Evolutionary conservation across 176 grass and related monocot genomes (phyloP).

Genomic region (Miscanthus lutarioriparius): DNA sequence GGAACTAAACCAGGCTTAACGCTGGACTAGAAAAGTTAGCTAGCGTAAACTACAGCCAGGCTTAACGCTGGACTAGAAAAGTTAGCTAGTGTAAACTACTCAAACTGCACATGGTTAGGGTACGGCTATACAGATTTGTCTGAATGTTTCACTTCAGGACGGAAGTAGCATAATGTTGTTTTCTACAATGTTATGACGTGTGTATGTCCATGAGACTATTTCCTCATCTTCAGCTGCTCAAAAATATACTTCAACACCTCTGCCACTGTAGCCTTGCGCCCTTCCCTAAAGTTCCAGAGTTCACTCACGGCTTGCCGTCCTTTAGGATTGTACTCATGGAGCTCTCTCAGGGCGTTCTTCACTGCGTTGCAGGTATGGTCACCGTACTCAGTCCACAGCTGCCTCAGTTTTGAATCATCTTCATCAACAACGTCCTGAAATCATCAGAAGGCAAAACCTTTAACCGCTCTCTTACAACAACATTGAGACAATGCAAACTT

Average conservation of each 20-base stretch:
- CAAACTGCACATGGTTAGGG: neutral
- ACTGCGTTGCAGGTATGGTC: constrained; percentile 14
- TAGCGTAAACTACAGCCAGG: too few relatives aligned
- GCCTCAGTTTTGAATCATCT: constrained; percentile 41
- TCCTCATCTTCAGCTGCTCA: constrained; percentile 9
- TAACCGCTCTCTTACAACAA: neutral
- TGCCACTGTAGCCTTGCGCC: neutral
- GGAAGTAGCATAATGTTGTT: neutral
- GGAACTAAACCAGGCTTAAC: too few relatives aligned
- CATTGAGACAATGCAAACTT: constrained; percentile 13
- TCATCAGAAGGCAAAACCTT: neutral
- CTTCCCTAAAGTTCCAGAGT: constrained; percentile 29
- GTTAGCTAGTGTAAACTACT: neutral
- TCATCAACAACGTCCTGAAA: constrained; percentile 32
- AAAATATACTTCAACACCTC: constrained; percentile 12
- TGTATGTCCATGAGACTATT: neutral
- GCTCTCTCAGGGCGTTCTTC: constrained; percentile 7
- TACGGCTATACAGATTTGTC: neutral
- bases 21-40: too few relatives aligned
- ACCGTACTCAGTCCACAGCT: neutral
- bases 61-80: neutral
- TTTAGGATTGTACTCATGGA: constrained; percentile 24
- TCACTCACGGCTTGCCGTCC: constrained; percentile 4
- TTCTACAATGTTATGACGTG: neutral
- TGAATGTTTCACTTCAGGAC: neutral